Evolutionary conservation across 202 grass and related monocot species (phyloP), one percentile per base, ranked within the genome.

Genomic region (Saccharum hybrid): DNA sequence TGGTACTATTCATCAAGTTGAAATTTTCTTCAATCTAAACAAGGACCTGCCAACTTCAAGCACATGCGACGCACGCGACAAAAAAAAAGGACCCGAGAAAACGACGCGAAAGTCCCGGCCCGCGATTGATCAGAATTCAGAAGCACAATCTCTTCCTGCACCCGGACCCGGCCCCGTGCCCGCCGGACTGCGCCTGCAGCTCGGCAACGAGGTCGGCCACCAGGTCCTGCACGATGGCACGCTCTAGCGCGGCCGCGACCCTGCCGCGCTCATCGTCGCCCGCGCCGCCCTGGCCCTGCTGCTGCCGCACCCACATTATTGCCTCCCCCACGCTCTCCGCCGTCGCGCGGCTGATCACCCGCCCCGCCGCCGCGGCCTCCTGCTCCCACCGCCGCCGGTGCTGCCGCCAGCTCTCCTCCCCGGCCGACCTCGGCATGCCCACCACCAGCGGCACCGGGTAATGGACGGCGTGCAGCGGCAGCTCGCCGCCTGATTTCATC

Each of bases 61-160:
- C 81, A 36, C 68, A 75, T 56, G 51, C 67, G 28, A 45, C 37
- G 81, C 76, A 79, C 61, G 75, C 28, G 59, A 80, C 42, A 22
- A n/a, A 7, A 16, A 7, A 5, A 45, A 45, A 13, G 45, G 12
- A 2, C 42, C 68, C 39, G 0, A 48, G 16, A 43, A 74, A 16
- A 26, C 8, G 22, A 61, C 28, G 15, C 28, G 15, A 43, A 21
- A 39, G 26, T 57, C 66, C 14, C 21, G 6, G 10, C 21, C 6
- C 2, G 13, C 38, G 4, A 21, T 45, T 12, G 45, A 12, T 73
- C 83, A 11, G 57, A 26, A 21, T 82, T 89, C 86, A 92, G 82
- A 97, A 94, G 75, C 77, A 63, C 59, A 97, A 14, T 42, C 84
- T 74, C 86, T 90, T 97, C 74, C 88, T 89, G 79, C 90, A 97